Base-by-base conservation (phyloP, 768 basidiomycete species). In the Phlegmacium glaucopus region DNA sequence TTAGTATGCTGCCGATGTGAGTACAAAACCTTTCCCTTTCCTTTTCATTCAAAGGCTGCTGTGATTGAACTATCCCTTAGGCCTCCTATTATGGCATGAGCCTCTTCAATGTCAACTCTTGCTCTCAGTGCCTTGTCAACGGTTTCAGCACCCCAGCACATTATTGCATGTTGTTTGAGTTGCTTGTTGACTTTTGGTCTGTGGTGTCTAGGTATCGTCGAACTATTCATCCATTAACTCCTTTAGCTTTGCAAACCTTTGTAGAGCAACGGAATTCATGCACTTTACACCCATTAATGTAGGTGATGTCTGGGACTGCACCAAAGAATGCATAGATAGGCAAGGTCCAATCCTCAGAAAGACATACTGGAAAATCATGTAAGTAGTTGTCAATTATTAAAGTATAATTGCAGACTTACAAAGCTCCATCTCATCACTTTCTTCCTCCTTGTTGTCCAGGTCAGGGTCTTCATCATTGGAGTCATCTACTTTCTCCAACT, bases 321-420 rank as follows among this genome's bases (percentile, higher is more conserved):
- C 65, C 35, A 36, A 62, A 72, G 56, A 70, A 70, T 1, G 59
- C 63, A 57, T 73, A 73, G 6, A 69, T 48, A 0, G 67, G 61
- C 47, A 66, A 57, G 4, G 48, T 61, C 65, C 66, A 71, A 2
- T 65, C 52, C 32, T 54, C 48, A 25, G 13, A 8, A 8, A 32
- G 8, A 13, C 30, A 16, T 16, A 25, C 38, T 39, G 38, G 16
- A 15, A 39, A 39, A 39, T 17, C 17, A 16, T 10, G 38, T 39
- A 25, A 39, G 38, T 39, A 2, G n/a, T 11, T 17, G 16, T 10
- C 16, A 17, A 39, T 3, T 15, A 6, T 3, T 39, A 11, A n/a
- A n/a, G n/a, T n/a, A 13, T 13, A 11, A 39, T 17, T 12, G 16
- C 2, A 39, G 10, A 39, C 16, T 39, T 39, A 39, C 38, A 4